Base-by-base conservation (phyloP, 805 yeast genomes). In the Clavispora asparagi region DNA sequence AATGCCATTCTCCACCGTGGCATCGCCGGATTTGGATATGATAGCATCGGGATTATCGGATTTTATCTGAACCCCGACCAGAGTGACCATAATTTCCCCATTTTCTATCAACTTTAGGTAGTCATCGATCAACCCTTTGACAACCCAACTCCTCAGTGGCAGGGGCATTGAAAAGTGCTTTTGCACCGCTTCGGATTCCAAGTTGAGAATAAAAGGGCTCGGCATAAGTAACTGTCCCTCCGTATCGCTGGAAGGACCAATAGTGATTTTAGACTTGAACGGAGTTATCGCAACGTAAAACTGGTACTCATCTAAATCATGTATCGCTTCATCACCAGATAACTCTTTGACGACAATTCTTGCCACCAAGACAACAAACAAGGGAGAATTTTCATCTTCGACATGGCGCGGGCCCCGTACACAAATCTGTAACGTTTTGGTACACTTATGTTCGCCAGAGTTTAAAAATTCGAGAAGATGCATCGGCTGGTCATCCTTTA, bases 401-500 rank as follows among this genome's bases (percentile, higher is more conserved):
- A 50, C 42, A 28, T 59, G 4, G 12, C 63, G 61, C 9, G 56
- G 51, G 14, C 54, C 53, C 39, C 55, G 57, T 23, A 66, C 49
- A n/a, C 53, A 49, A 12, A 67, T 48, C 26, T 60, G 55, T 33
- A 68, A 54, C 1, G 14, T 39, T 32, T 55, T 56, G 16, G 38
- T 39, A 8, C 42, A 45, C 9, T 42, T 32, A 10, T 33, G 47
- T 12, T 44, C 45, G 1, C 42, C 51, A 1, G 42, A 36, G n/a
- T 44, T 45, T 1, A 52, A 50, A 5, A 58, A 43, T 1, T 48
- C 48, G 5, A 51, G 43, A 28, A 70, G 40, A 25, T 57, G 56
- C 36, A 71, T 50, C 1, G 70, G 61, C 47, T 68, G 73, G 41
- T 71, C 77, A 48, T 71, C 77, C 47, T 71, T 71, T 38, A 64